These are phyloP conservation scores for Euclidium syriacum DNA, from an alignment of 345 rosid genomes.

Conservation along the genomic window DNA sequence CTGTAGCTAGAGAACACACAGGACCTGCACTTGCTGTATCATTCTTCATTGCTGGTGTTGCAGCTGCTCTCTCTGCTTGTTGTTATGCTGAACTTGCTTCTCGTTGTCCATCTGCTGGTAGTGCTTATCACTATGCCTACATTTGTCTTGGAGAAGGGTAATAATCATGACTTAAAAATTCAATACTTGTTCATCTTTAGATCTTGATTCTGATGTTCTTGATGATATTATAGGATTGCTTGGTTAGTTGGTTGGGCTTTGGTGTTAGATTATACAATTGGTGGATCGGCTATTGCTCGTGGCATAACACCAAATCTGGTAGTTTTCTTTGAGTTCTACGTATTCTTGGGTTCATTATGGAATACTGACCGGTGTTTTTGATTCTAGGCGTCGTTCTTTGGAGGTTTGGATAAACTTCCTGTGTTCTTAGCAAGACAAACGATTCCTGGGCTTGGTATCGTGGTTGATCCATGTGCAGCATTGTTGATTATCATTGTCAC, in stretches of 20 bases:
- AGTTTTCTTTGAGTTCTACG: neutral
- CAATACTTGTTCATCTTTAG: neutral
- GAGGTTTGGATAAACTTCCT: slow-evolving; percentile 74
- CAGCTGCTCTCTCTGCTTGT: slow-evolving; percentile 91
- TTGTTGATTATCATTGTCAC: slow-evolving; percentile 62
- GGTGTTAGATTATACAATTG: slow-evolving; percentile 86
- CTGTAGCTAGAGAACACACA: slow-evolving; percentile 95
- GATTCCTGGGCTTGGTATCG: slow-evolving; percentile 69
- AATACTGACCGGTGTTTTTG: slow-evolving; percentile 1
- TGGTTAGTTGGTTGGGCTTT: slow-evolving; percentile 98
- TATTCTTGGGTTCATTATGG: neutral
- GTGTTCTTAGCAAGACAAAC: slow-evolving; percentile 58
- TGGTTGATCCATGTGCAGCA: slow-evolving; percentile 88
- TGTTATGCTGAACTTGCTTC: slow-evolving; percentile 96
- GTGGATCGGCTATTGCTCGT: slow-evolving; percentile 94
- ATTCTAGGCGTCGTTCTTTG: slow-evolving; percentile 66
- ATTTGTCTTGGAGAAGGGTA: slow-evolving; percentile 96
- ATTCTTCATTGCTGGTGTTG: slow-evolving; percentile 85
- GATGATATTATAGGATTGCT: slow-evolving; percentile 41
- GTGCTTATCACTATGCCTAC: slow-evolving; percentile 97
- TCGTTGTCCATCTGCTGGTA: slow-evolving; percentile 98
- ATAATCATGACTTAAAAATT: neutral
- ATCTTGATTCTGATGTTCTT: neutral
- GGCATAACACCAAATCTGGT: slow-evolving; percentile 87
- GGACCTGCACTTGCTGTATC: slow-evolving; percentile 95